Base-by-base conservation (phyloP, 176 grass and related monocot genomes). In the Carex cristatella region DNA sequence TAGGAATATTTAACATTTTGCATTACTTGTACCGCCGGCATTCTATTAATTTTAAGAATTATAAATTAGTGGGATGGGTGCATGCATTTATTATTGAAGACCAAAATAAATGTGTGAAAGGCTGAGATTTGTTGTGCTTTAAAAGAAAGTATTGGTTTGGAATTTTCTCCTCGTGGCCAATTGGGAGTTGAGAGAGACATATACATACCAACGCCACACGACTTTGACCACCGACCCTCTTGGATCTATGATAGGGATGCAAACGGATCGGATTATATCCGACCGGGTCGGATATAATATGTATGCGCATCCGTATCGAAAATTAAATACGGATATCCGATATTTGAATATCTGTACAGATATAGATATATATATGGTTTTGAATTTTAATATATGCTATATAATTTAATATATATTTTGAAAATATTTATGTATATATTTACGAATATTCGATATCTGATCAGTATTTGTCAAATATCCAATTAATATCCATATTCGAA, bases 161-260 rank as follows among this genome's bases (percentile, higher is more conserved):
- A 83, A 69, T 55, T 83, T 19, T 83, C 81, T 83, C 30, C n/a
- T 16, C n/a, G 49, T 53, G 61, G 63, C 59, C 35, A 67, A 53
- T 83, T 63, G 23, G 18, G 37, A 83, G 7, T 77, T 35, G 48
- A 83, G 62, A 69, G 49, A 69, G 12, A 83, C 5, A 28, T 40
- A 9, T 2, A 27, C 19, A 28, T 62, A 83, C 81, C 62, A 55
- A 83, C 6, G 61, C 60, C 23, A 51, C 27, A 54, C 46, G 65
- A 83, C 61, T 83, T 53, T 83, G 81, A 83, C 81, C 44, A 83
- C 81, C 46, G 81, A 69, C 62, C 23, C 16, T 83, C 0, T 51
- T 11, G 59, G 81, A 69, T 65, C 23, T 23, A 23, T 23, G 23
- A 23, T 23, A 23, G 23, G 23, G 23, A 23, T 23, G 23, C 23